Evolutionary conservation across 257 asterid genomes (phyloP).

Genomic region (Salvia hispanica): DNA sequence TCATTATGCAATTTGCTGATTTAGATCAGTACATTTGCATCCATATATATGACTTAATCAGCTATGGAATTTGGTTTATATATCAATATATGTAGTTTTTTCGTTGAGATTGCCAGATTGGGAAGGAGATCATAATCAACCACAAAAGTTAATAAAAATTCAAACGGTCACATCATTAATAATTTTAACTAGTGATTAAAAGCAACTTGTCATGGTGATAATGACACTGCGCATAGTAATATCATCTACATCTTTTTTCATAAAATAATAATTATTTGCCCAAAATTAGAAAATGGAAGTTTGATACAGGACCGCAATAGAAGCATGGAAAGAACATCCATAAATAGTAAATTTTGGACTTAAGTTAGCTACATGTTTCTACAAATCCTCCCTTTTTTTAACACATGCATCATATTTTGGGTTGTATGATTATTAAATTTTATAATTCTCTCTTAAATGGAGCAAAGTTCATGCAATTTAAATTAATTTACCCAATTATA

Average conservation of each 20-base stretch:
- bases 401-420: not conserved
- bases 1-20: not conserved
- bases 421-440: not conserved
- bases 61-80: no score
- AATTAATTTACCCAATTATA: no score
- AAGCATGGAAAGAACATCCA: constrained; percentile 13
- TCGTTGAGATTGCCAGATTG: constrained; percentile 1
- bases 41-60: no score
- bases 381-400: not conserved
- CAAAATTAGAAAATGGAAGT: constrained; percentile 3
- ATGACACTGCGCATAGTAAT: constrained; percentile 20
- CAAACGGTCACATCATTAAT: constrained; percentile 34
- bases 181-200: constrained; percentile 23
- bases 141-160: constrained; percentile 25
- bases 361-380: constrained; percentile 9
- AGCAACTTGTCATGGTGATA: constrained; percentile 24
- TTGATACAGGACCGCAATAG: not conserved
- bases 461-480: no score
- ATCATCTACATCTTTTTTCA: not conserved
- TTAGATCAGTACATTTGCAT: no score
- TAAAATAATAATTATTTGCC: not conserved
- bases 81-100: not conserved
- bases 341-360: constrained; percentile 20
- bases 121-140: constrained; percentile 24
- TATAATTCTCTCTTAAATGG: no score